Conservation (phyloP, 768 basidiomycete genomes). For the Rhodotorula paludigena region DNA sequence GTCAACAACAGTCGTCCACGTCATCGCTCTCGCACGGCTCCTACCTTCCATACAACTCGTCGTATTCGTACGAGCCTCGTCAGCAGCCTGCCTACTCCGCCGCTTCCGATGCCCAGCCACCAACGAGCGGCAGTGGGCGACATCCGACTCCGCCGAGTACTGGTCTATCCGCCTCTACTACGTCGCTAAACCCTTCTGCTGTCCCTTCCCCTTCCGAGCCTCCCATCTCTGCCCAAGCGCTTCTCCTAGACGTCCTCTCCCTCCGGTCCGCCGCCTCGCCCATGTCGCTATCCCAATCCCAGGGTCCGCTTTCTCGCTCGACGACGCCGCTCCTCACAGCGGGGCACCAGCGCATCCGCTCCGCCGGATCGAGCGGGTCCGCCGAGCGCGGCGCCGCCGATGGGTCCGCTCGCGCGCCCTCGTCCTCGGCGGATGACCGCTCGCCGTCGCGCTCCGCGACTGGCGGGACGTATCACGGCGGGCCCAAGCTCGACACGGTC, state of each 20-base stretch:
- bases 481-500: conserved; percentile 57
- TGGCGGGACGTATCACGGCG: not conserved
- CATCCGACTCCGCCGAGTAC: not conserved
- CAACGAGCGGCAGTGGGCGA: not conserved
- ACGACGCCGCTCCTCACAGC: conserved; percentile 1
- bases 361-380: conserved; percentile 1
- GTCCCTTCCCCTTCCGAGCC: conserved; percentile 5
- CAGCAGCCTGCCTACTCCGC: not conserved
- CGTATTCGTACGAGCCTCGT: conserved; percentile 6
- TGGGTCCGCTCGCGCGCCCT: not conserved
- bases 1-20: conserved; percentile 22
- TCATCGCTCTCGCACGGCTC: conserved; percentile 31
- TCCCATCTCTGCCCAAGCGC: conserved; percentile 32
- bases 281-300: conserved; percentile 33
- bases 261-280: conserved; percentile 29
- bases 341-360: conserved; percentile 26
- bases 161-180: not conserved
- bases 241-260: conserved; percentile 31
- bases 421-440: not conserved
- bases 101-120: not conserved
- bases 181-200: not conserved
- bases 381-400: not conserved
- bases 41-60: conserved; percentile 23
- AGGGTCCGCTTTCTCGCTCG: conserved; percentile 12
- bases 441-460: not conserved